Conservation (phyloP, 1,139 yeast genomes). For the Hansenula sp. region DNA sequence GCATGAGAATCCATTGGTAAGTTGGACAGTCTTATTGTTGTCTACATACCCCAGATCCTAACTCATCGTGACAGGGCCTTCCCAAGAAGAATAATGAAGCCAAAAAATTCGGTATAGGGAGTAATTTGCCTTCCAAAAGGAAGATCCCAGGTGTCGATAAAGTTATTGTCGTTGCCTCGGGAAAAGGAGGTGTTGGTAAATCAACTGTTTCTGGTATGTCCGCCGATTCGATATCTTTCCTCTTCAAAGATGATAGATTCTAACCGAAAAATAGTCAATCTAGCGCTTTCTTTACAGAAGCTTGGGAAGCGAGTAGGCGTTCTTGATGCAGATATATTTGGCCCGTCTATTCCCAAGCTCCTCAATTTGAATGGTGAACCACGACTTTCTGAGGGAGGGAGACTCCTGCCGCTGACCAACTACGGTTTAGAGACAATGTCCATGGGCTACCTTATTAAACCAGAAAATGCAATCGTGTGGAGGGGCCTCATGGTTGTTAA, state of each 20-base stretch:
- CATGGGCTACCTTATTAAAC: constrained; percentile 78
- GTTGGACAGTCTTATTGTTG: constrained; percentile 15
- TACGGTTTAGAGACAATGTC: constrained; percentile 86
- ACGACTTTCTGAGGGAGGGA: constrained; percentile 49
- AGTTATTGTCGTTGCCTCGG: constrained; percentile 70
- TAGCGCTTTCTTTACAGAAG: constrained; percentile 58
- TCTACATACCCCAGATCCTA: background rate
- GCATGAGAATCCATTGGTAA: constrained; percentile 54
- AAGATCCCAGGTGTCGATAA: constrained; percentile 57
- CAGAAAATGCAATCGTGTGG: constrained; percentile 77
- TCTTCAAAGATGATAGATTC: no score
- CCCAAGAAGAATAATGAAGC: constrained; percentile 39
- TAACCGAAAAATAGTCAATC: constrained; percentile 49
- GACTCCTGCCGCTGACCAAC: constrained; percentile 65
- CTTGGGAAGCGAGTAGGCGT: constrained; percentile 62
- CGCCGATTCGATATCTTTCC: no score
- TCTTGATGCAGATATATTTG: constrained; percentile 79
- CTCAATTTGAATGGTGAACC: constrained; percentile 68
- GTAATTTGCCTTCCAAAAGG: constrained; percentile 53
- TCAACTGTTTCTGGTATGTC: constrained; percentile 34
- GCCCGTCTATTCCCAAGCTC: constrained; percentile 76
- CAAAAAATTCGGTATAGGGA: constrained; percentile 33
- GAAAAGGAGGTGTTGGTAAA: constrained; percentile 76
- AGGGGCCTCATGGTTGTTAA: constrained; percentile 86
- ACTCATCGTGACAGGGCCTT: constrained; percentile 36